Percentiles rank a stretch among this genome's conserved stretches.
Conservation (phyloP, 2,329 filamentous ascomycete species). For the Calcarisporium arbuscula region DNA sequence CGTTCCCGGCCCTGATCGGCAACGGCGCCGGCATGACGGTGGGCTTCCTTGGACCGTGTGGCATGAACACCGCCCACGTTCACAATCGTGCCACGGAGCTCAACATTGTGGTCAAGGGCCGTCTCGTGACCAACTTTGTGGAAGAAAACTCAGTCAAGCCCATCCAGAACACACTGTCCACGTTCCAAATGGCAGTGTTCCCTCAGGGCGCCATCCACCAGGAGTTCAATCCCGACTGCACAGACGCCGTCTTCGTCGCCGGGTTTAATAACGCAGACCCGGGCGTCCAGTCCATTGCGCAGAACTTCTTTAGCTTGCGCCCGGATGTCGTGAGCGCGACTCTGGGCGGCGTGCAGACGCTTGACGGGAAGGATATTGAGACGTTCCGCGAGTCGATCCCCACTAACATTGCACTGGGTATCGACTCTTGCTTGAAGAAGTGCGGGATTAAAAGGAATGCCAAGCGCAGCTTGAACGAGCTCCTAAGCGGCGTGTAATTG, state of each 20-base stretch:
- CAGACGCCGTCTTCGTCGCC: slow-evolving; percentile 40
- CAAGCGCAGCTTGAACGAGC: slow-evolving; percentile 21
- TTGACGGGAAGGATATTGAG: slow-evolving; percentile 33
- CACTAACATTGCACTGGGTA: slow-evolving; percentile 42
- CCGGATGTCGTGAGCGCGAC: slow-evolving; percentile 30
- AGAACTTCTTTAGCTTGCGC: slow-evolving; percentile 39
- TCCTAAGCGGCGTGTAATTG: slow-evolving; percentile 6
- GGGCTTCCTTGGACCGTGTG: slow-evolving; percentile 42
- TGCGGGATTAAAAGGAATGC: slow-evolving; percentile 35
- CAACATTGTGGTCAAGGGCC: slow-evolving; percentile 38
- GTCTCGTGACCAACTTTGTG: slow-evolving; percentile 36
- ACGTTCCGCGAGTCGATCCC: slow-evolving; percentile 36
- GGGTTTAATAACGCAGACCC: slow-evolving; percentile 39
- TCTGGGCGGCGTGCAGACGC: slow-evolving; percentile 27
- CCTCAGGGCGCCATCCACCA: slow-evolving; percentile 43
- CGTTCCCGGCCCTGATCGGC: slow-evolving; percentile 44
- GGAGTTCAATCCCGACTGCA: slow-evolving; percentile 46
- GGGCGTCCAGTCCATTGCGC: slow-evolving; percentile 38
- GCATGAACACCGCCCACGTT: slow-evolving; percentile 44
- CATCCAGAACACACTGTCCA: slow-evolving; percentile 29
- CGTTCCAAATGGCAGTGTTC: slow-evolving; percentile 41
- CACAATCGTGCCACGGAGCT: slow-evolving; percentile 43
- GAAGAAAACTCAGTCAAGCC: slow-evolving; percentile 34
- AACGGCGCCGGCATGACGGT: slow-evolving; percentile 40
- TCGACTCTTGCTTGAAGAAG: slow-evolving; percentile 43